Evolutionary conservation across 177 flowering plant genomes (phyloP).

Genomic region (Vitis hybrid): DNA sequence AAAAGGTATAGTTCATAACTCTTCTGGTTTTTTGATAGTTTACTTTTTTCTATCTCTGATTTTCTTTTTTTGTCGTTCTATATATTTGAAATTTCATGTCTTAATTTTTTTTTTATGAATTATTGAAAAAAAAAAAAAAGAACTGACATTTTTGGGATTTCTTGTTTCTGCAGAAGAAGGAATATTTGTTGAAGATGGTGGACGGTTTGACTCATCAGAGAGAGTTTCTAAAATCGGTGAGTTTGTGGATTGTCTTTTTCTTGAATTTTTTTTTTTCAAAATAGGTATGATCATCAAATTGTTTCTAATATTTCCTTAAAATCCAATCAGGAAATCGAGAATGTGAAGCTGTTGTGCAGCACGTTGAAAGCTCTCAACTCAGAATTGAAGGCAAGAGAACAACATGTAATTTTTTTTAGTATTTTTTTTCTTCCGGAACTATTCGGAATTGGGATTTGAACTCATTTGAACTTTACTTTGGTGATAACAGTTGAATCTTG

Average conservation of each 20-base stretch:
- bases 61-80: not conserved
- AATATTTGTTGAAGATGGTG: conserved; percentile 17
- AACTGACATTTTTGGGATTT: not conserved
- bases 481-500: too few relatives aligned
- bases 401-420: too few relatives aligned
- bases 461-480: too few relatives aligned
- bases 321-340: too few relatives aligned
- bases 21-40: not conserved
- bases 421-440: too few relatives aligned
- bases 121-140: too few relatives aligned
- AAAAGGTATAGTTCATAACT: conserved; percentile 2
- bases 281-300: too few relatives aligned
- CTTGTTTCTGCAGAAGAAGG: conserved; percentile 23
- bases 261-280: not conserved
- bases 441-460: too few relatives aligned
- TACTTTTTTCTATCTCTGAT: not conserved
- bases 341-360: too few relatives aligned
- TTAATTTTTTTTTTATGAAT: not conserved
- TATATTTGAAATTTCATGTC: not conserved
- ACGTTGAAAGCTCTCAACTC: too few relatives aligned
- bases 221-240: conserved; percentile 32
- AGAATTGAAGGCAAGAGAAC: too few relatives aligned
- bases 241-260: conserved; percentile 14
- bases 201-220: conserved; percentile 13
- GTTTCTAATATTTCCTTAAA: too few relatives aligned